A percentile compares a stretch with the other conserved stretches of the same genome.
These are phyloP conservation scores for Clavispora carvajalis DNA, from an alignment of 805 yeast genomes.

Conservation along the genomic window DNA sequence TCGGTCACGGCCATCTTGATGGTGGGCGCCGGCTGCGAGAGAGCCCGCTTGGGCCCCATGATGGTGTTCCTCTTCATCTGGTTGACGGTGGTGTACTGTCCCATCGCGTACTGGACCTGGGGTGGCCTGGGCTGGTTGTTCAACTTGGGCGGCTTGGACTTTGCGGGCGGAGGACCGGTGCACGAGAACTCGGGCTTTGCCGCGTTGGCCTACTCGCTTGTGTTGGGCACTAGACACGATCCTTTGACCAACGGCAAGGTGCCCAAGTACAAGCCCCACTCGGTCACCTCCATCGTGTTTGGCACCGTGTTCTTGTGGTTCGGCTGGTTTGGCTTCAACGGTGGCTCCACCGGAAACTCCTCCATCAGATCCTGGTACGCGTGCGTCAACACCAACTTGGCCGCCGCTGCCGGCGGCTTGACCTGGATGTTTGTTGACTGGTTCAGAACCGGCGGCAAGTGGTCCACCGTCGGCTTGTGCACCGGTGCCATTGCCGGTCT, in stretches of 20 bases:
- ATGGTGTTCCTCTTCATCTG: conserved; percentile 90
- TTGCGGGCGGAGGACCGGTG: conserved; percentile 99
- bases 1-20: conserved; percentile 86
- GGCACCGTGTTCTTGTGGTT: conserved; percentile 96
- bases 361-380: conserved; percentile 94
- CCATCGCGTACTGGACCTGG: conserved; percentile 98
- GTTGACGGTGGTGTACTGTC: conserved; percentile 94
- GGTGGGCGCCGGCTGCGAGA: conserved; percentile 97
- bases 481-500: conserved; percentile 92
- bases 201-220: conserved; percentile 88
- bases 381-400: conserved; percentile 84
- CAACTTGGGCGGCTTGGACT: conserved; percentile 80
- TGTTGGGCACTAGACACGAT: conserved; percentile 90
- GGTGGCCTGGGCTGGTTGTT: conserved; percentile 88
- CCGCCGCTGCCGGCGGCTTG: conserved; percentile 90
- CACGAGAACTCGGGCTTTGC: conserved; percentile 93
- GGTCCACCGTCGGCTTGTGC: conserved; percentile 93
- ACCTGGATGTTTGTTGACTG: conserved; percentile 93
- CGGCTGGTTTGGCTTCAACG: conserved; percentile 99
- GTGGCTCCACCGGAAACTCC: conserved; percentile 95
- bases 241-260: conserved; percentile 61
- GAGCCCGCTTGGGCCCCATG: conserved; percentile 95
- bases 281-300: conserved; percentile 81
- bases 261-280: conserved; percentile 92
- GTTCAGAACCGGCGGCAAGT: conserved; percentile 77